Percentiles rank a stretch among this genome's conserved stretches.
Conservation (phyloP, 257 asterid genomes). For the Solanum neorickii region DNA sequence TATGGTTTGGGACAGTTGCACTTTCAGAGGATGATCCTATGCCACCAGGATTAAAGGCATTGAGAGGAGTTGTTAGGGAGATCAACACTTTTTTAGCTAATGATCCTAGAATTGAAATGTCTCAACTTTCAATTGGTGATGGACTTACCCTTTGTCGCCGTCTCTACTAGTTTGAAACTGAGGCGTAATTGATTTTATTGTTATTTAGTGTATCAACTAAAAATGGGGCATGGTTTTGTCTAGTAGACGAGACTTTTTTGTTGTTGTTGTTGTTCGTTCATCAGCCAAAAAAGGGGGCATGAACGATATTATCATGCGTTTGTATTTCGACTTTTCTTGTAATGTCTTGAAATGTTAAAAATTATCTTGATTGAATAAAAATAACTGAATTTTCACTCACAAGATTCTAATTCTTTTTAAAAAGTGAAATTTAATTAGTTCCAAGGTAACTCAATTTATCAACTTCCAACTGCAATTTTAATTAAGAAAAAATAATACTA, state of each 20-base stretch:
- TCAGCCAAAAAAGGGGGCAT: not conserved
- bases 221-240: not conserved
- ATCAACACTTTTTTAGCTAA: constrained; percentile 30
- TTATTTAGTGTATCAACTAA: not conserved
- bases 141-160: constrained; percentile 46
- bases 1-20: constrained; percentile 45
- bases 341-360: not conserved
- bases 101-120: constrained; percentile 32
- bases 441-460: not conserved
- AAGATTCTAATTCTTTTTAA: too few species aligned
- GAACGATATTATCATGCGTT: not conserved
- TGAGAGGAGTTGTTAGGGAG: constrained; percentile 12
- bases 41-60: constrained; percentile 15
- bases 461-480: too few species aligned
- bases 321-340: not conserved
- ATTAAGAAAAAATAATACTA: too few species aligned
- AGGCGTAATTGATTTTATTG: not conserved
- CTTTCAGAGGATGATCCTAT: constrained; percentile 22
- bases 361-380: not conserved
- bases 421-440: not conserved
- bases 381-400: accelerated
- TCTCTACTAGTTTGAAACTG: not conserved
- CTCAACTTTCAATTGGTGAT: constrained; percentile 42
- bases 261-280: not conserved
- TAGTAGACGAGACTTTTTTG: not conserved